Conservation (phyloP, 768 basidiomycete genomes). For the Peribolospora kevripleyi region DNA sequence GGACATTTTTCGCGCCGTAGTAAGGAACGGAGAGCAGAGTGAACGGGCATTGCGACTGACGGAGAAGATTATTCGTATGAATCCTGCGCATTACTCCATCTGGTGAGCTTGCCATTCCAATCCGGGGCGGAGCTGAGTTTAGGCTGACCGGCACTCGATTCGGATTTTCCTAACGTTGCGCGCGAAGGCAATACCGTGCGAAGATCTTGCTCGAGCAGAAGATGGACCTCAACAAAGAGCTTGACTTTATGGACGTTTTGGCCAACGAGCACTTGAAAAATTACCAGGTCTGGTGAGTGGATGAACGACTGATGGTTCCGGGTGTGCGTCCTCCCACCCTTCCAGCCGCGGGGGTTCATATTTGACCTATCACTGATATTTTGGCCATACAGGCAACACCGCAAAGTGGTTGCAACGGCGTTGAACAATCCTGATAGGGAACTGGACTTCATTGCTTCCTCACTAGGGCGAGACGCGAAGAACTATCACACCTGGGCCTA, state of each 20-base stretch:
- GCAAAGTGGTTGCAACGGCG: slow-evolving; percentile 22
- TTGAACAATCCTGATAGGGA: slow-evolving; percentile 27
- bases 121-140: background rate
- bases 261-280: slow-evolving; percentile 67
- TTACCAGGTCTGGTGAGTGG: slow-evolving; percentile 74
- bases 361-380: background rate
- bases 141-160: background rate
- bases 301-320: no score
- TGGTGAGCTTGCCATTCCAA: slow-evolving; percentile 33
- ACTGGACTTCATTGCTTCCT: slow-evolving; percentile 50
- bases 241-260: slow-evolving; percentile 64
- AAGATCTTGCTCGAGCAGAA: slow-evolving; percentile 50
- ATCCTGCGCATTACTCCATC: slow-evolving; percentile 90
- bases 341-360: background rate
- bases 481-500: slow-evolving; percentile 99
- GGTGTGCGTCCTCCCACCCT: background rate
- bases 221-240: slow-evolving; percentile 46
- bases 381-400: slow-evolving; percentile 21
- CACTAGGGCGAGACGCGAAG: slow-evolving; percentile 56
- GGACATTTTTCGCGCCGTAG: slow-evolving; percentile 68
- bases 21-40: slow-evolving; percentile 52
- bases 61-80: slow-evolving; percentile 62
- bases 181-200: slow-evolving; percentile 64
- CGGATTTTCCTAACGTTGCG: background rate
- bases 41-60: slow-evolving; percentile 63